Conservation (phyloP, 2,329 filamentous ascomycete genomes). For the Talaromyces atroroseus region DNA sequence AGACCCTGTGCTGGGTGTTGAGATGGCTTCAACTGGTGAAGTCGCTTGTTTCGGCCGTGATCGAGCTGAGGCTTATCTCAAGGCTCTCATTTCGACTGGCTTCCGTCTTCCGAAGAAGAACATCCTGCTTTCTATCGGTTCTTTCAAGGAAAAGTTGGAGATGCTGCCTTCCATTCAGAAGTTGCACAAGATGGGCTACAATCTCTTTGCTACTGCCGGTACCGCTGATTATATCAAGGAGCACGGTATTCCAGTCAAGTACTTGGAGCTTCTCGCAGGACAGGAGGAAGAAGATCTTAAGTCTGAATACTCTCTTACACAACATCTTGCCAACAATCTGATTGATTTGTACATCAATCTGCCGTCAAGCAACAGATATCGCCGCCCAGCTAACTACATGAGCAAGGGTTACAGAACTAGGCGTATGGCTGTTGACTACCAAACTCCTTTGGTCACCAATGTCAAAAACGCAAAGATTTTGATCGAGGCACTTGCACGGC, state of each 20-base stretch:
- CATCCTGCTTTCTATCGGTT: conserved; percentile 89
- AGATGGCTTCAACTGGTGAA: conserved; percentile 98
- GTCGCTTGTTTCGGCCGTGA: conserved; percentile 93
- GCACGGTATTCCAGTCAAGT: conserved; percentile 86
- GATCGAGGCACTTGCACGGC: conserved; percentile 85
- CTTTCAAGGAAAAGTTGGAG: conserved; percentile 96
- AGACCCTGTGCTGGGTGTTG: conserved; percentile 92
- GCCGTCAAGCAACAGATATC: conserved; percentile 96
- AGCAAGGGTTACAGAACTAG: conserved; percentile 94
- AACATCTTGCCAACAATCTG: conserved; percentile 94
- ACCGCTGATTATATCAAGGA: conserved; percentile 95
- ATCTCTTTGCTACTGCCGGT: conserved; percentile 91
- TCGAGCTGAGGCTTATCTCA: conserved; percentile 97
- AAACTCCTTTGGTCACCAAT: conserved; percentile 94
- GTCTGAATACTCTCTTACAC: conserved; percentile 92
- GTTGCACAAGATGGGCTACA: conserved; percentile 85
- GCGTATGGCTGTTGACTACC: conserved; percentile 96
- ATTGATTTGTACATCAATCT: conserved; percentile 99
- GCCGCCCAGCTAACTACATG: conserved; percentile 96
- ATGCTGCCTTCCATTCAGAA: conserved; percentile 90
- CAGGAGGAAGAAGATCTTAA: conserved; percentile 77
- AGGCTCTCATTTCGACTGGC: conserved; percentile 89
- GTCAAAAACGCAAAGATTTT: conserved; percentile 99
- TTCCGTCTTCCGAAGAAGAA: conserved; percentile 96
- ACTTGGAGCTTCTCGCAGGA: conserved; percentile 77